These are phyloP conservation scores for Gliomastix tumulicola DNA, from an alignment of 2,329 filamentous ascomycete genomes.

Conservation along the genomic window DNA sequence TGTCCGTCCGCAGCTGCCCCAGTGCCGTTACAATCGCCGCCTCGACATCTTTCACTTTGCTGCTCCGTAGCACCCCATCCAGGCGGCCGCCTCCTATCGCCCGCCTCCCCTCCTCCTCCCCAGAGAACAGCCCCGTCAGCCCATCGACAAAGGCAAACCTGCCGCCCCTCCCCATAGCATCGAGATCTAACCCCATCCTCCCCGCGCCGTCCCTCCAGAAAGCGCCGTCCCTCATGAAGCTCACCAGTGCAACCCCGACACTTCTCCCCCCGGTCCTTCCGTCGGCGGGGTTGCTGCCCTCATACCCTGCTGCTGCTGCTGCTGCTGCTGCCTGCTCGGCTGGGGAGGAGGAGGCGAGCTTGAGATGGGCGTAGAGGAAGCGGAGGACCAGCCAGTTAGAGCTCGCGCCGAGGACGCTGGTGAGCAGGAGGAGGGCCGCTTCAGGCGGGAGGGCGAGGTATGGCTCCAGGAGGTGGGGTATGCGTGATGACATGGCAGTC, in stretches of 20 bases:
- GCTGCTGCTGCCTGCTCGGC: conserved; percentile 2
- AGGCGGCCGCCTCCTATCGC: conserved; percentile 6
- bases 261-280: conserved; percentile 7
- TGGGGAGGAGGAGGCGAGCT: conserved; percentile 2
- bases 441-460: conserved; percentile 53
- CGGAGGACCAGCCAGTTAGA: conserved; percentile 60
- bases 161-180: conserved; percentile 46
- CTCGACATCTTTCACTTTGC: conserved; percentile 25
- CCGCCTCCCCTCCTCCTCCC: conserved; percentile 6
- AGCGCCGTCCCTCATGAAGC: conserved; percentile 69
- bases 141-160: conserved; percentile 73
- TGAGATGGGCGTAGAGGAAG: conserved; percentile 42
- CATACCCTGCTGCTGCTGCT: conserved; percentile 7
- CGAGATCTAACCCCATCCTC: conserved; percentile 67
- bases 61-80: conserved; percentile 17
- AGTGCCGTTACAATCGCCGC: conserved; percentile 30
- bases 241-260: conserved; percentile 64
- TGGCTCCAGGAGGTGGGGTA: conserved; percentile 58
- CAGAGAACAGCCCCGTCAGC: conserved; percentile 48
- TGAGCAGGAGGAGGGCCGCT: conserved; percentile 58
- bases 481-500: conserved; percentile 41
- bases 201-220: conserved; percentile 73
- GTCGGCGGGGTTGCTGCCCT: no score
- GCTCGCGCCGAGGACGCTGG: conserved; percentile 57
- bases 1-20: conserved; percentile 19